Base-by-base conservation (phyloP, 2,329 filamentous ascomycete species). In the Rutstroemia sp. region DNA sequence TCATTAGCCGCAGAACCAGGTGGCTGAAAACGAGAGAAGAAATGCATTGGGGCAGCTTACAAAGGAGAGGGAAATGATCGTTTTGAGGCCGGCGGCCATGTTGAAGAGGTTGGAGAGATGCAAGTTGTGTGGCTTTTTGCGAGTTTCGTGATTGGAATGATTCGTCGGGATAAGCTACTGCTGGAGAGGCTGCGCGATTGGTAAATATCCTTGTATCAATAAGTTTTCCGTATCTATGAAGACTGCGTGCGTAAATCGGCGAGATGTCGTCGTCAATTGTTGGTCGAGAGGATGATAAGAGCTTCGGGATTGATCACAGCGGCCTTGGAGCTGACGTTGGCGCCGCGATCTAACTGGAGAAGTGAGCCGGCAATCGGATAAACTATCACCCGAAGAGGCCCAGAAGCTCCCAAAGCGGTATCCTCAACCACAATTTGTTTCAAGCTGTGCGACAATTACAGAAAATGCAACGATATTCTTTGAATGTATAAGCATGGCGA, bases 41-140 rank as follows among this genome's bases (percentile, higher is more conserved):
- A 46, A 52, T 44, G 41, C 56, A 48, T 21, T 45, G 38, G 8
- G 37, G 44, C 63, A 34, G 65, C 83, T 56, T 82, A 89, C 94
- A 76, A 99, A 99, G 71, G 94, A 97, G 66, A 99, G 88, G 63
- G 90, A 90, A 74, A 99, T 99, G 75, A 99, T 99, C 65, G 94
- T 99, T 78, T 96, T 97, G 70, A 99, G 86, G 72, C 94, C 94
- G 67, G 94, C 91, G 78, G 89, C 82, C 76, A 76, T 79, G 67
- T 63, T 70, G 61, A 59, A 51, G 34, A 49, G 16, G 5, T 41
- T 44, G 18, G 18, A 9, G 7, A 50, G n/a, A 39, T 37, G 10
- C 37, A 41, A n/a, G 18, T 49, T 38, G 48, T 21, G 37, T 49
- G 38, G 8, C 18, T 47, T 57, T 21, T 50, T 16, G 38, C 23